Evolutionary conservation across 73 alveolate genomes (phyloP), one percentile per base, ranked within the genome.

Genomic region (Breviolum minutum): DNA sequence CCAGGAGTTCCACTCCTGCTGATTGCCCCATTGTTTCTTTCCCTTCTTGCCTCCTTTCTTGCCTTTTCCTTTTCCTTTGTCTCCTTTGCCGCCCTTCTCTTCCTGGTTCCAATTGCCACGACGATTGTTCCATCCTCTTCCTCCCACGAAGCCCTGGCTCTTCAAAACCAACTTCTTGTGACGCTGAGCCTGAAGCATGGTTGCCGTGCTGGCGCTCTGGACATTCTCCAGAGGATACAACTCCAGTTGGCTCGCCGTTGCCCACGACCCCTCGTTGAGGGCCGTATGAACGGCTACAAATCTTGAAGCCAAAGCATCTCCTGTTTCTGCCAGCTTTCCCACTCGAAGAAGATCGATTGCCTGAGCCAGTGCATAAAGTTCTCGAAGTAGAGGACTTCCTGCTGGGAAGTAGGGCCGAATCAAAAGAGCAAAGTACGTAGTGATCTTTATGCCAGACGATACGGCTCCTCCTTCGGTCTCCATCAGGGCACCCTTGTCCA

Each of bases 321-420:
- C 87, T 6, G 68, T 8, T 13, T 79, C 87, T 13, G 87, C 30
- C 6, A 79, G 66, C 66, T 32, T 29, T 7, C 87, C 87, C 29
- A 27, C 2, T 27, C 87, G 63, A 24, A 79, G 87, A 30, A 79
- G 27, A 32, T 79, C 87, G 63, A 79, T 79, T n/a, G 87, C 6
- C 66, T 79, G 87, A 3, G 60, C 87, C 87, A 79, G 66, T 6
- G 68, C 2, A 27, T 79, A 79, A 5, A 79, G 66, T 13, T 79
- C 87, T 32, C 87, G 17, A 5, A 79, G 63, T 6, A 79, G 66
- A 13, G 87, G 68, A 27, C 17, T 79, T 6, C 66, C 66, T 12
- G 87, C 60, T 2, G 87, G 60, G 40, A 11, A 79, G 87, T 79
- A 79, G 17, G 87, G 87, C n/a, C 87, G 63, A 27, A 79, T 79